Conservation (phyloP, 2,329 filamentous ascomycete species). For the Teratosphaeria pseudoeucalypti region DNA sequence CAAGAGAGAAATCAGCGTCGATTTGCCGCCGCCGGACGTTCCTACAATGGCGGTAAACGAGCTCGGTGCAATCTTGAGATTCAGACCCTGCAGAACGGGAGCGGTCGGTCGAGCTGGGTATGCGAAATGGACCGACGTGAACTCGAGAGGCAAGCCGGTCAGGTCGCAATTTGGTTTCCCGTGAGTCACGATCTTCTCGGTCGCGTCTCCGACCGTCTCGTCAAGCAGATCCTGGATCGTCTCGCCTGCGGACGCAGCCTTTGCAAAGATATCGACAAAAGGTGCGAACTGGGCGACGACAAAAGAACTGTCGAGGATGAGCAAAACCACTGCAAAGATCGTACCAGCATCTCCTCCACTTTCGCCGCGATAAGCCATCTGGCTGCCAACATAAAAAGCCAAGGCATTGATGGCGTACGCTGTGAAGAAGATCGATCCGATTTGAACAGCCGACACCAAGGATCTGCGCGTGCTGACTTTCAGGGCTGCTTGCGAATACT, state of each 20-base stretch:
- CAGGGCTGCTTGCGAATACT: constrained; percentile 25
- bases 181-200: constrained; percentile 12
- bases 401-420: constrained; percentile 37
- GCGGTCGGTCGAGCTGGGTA: constrained; percentile 35
- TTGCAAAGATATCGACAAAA: constrained; percentile 46
- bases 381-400: constrained; percentile 36
- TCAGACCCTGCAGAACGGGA: constrained; percentile 29
- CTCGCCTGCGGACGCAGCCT: constrained; percentile 42
- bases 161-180: constrained; percentile 7
- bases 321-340: constrained; percentile 54
- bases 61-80: constrained; percentile 27
- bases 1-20: constrained; percentile 34
- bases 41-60: constrained; percentile 37
- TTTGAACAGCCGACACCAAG: constrained; percentile 30
- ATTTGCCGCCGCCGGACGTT: constrained; percentile 35
- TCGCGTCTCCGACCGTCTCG: background rate
- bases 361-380: constrained; percentile 13
- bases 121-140: constrained; percentile 32
- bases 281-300: constrained; percentile 54
- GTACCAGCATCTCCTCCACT: constrained; percentile 35
- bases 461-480: constrained; percentile 32
- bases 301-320: constrained; percentile 54
- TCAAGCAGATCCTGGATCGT: constrained; percentile 37
- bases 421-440: constrained; percentile 35
- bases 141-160: constrained; percentile 21